Base-by-base conservation (phyloP, 495 filamentous ascomycete genomes). In the Sordaria brevicollis region DNA sequence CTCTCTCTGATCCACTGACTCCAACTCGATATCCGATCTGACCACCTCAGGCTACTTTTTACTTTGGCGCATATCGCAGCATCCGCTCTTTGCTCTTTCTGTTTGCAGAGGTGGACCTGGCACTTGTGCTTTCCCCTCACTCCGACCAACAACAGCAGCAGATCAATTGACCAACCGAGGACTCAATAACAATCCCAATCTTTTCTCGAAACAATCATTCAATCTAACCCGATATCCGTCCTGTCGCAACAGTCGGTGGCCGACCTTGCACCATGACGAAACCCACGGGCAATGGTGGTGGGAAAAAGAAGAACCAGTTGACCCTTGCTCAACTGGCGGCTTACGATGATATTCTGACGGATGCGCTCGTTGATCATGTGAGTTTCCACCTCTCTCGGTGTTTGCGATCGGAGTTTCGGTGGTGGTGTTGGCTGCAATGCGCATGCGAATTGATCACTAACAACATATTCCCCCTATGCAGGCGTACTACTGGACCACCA, bases 341-440 rank as follows among this genome's bases (percentile, higher is more conserved):
- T 69, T 97, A 97, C 83, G 95, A 99, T 81, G 95, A 99, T 78
- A 89, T 99, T 73, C 86, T 97, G 72, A 98, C 95, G 0, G 96
- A 99, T 88, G 90, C 91, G 70, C 89, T 99, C 37, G 89, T 99
- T 49, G 95, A 99, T 81, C 92, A 92, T 80, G 95, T 97, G 85
- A 78, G 92, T 84, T 29, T 10, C 57, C 4, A 19, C 33, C 13
- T 38, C 69, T 37, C 65, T 54, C 35, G 31, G 21, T 10, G 19
- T 21, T 57, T 6, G 3, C 15, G 21, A 3, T 15, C 11, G 49
- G 49, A 57, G 1, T 29, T 29, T 5, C 9, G 21, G 38, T 41
- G 0, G 38, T 19, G n/a, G n/a, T 31, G 43, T 35, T 35, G 38
- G 38, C 38, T 19, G 49, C 49, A 0, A 49, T 31, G 36, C 15